These are phyloP conservation scores for Plantago coronopus DNA, from an alignment of 305 asterid genomes.

Conservation along the genomic window DNA sequence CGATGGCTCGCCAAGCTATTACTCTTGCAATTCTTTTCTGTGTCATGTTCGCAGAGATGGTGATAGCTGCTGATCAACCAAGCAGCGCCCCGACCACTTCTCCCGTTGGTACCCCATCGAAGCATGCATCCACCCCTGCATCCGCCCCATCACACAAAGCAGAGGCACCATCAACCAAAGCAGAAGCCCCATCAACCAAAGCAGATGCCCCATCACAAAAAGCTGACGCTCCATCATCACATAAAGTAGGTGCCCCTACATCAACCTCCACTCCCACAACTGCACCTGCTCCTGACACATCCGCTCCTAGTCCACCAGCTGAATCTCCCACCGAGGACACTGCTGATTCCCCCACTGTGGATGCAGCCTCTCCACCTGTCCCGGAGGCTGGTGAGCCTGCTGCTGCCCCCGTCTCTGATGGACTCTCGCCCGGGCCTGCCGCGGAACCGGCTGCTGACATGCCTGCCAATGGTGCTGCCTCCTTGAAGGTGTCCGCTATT, in stretches of 20 bases:
- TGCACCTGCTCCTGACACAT: not conserved
- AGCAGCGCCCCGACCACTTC: not conserved
- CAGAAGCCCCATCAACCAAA: slow-evolving; percentile 5
- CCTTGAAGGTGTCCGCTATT: not conserved
- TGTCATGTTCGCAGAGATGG: not conserved
- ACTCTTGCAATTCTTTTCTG: slow-evolving; percentile 8
- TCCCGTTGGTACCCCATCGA: not conserved
- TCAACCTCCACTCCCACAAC: not conserved
- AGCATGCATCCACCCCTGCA: not conserved
- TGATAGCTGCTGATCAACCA: not conserved
- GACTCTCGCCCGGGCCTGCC: not conserved
- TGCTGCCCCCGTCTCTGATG: not conserved
- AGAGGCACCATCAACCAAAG: not conserved
- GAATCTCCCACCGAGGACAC: not conserved
- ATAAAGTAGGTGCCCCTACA: not conserved
- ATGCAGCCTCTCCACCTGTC: not conserved
- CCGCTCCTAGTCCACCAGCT: not conserved
- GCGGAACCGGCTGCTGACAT: not conserved
- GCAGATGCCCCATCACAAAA: not conserved
- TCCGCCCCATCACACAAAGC: not conserved
- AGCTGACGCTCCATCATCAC: not conserved
- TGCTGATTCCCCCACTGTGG: not conserved
- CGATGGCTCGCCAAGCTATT: slow-evolving; percentile 11
- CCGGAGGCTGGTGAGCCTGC: not conserved
- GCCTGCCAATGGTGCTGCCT: not conserved